These are phyloP conservation scores for Endothia cerciana DNA, from an alignment of 2,329 filamentous ascomycete genomes.

Conservation along the genomic window DNA sequence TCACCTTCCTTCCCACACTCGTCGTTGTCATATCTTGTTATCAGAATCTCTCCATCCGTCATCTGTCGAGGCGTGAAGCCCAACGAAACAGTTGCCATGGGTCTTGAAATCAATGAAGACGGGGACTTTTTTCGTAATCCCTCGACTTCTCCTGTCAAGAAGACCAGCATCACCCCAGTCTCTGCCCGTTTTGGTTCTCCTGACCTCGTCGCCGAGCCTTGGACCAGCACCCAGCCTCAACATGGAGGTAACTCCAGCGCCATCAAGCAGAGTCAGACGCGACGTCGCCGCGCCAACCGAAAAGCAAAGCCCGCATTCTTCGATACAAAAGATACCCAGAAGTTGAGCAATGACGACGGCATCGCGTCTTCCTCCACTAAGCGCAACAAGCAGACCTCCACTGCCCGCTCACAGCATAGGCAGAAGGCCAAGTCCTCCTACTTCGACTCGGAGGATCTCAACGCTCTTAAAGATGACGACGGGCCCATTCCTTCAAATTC, in stretches of 20 bases:
- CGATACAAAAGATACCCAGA: neutral
- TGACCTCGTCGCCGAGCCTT: neutral
- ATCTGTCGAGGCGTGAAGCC: neutral
- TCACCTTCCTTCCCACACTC: neutral
- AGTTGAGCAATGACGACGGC: neutral
- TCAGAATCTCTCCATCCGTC: neutral
- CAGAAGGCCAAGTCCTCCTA: neutral
- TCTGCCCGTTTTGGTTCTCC: conserved; percentile 13
- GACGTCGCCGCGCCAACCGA: conserved; percentile 7
- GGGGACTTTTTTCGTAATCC: conserved; percentile 1
- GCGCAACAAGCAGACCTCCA: too few species aligned
- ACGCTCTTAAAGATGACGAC: neutral
- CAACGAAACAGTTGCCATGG: neutral
- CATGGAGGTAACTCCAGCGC: conserved; percentile 37
- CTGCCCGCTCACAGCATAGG: neutral
- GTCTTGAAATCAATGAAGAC: neutral
- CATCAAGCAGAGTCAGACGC: conserved; percentile 31
- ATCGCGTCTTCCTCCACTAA: neutral
- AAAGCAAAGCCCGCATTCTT: conserved; percentile 20
- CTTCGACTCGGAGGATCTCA: neutral
- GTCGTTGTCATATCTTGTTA: neutral
- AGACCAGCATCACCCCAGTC: conserved; percentile 5
- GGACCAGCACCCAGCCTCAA: conserved; percentile 30
- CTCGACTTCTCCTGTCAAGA: neutral
- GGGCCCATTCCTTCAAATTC: neutral